Conservation (phyloP, 169 alveolate genomes). For the Plasmodium berghei region DNA sequence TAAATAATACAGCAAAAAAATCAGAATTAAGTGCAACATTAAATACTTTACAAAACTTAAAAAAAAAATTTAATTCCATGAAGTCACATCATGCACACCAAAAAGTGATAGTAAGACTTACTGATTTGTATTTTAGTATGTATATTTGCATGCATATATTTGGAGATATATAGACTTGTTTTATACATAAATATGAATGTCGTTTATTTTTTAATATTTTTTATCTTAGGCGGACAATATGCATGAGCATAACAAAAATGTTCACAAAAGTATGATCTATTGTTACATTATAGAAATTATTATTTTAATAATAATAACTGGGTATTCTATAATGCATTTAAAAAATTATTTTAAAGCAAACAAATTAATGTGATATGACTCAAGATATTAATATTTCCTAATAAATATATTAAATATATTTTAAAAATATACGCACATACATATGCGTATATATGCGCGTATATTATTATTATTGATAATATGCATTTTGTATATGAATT, state of each 20-base stretch:
- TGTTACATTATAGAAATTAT: slow-evolving; percentile 80
- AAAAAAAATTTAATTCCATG: slow-evolving; percentile 52
- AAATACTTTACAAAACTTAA: slow-evolving; percentile 11
- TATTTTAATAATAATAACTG: slow-evolving; percentile 76
- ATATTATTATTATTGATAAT: background rate
- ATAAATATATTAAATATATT: too few relatives aligned
- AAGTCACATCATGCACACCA: slow-evolving; percentile 46
- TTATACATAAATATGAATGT: slow-evolving; percentile 43
- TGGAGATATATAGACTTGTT: background rate
- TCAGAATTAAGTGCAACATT: slow-evolving; percentile 77
- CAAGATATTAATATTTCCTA: background rate
- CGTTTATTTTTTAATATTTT: slow-evolving; percentile 44
- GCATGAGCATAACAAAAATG: slow-evolving; percentile 81
- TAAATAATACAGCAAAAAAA: slow-evolving; percentile 73
- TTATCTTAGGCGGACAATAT: slow-evolving; percentile 77
- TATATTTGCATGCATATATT: slow-evolving; percentile 16
- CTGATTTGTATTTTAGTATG: background rate
- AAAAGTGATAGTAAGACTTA: slow-evolving; percentile 31
- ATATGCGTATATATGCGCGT: background rate
- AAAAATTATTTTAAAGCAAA: slow-evolving; percentile 83
- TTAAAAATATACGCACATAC: background rate
- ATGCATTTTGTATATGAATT: too few relatives aligned
- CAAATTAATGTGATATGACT: slow-evolving; percentile 71
- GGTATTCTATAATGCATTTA: slow-evolving; percentile 81
- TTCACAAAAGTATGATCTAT: slow-evolving; percentile 80